Evolutionary conservation across 1,139 yeast species (phyloP).

Genomic region (Lodderomyces pseudojiufengensis): DNA sequence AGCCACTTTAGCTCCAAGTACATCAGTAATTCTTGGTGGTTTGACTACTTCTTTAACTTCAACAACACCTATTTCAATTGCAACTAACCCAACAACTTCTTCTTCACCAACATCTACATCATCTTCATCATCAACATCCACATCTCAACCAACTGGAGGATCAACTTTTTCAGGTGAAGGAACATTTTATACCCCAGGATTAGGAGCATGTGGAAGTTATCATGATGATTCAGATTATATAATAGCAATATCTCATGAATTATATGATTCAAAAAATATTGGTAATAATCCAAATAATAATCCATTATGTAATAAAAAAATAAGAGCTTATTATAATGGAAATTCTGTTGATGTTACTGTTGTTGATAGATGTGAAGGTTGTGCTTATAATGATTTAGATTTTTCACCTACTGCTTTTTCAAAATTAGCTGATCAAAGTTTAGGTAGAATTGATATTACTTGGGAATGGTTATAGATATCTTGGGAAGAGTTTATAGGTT

Average conservation of each 20-base stretch:
- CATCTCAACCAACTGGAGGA: slow-evolving; percentile 14
- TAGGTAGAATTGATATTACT: slow-evolving; percentile 42
- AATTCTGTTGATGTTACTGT: slow-evolving; percentile 44
- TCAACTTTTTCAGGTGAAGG: slow-evolving; percentile 44
- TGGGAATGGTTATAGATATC: slow-evolving; percentile 31
- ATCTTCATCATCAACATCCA: slow-evolving; percentile 17
- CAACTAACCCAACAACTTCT: slow-evolving; percentile 20
- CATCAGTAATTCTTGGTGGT: slow-evolving; percentile 13
- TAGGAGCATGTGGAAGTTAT: slow-evolving; percentile 60
- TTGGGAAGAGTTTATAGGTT: no score
- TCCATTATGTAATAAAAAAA: slow-evolving; percentile 42
- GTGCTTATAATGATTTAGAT: slow-evolving; percentile 37
- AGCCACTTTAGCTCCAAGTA: slow-evolving; percentile 13
- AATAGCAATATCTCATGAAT: slow-evolving; percentile 38
- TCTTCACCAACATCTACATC: slow-evolving; percentile 19
- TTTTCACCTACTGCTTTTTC: slow-evolving; percentile 44
- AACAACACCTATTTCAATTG: slow-evolving; percentile 12
- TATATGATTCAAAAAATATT: slow-evolving; percentile 30
- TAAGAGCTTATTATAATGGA: slow-evolving; percentile 36
- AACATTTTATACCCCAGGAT: slow-evolving; percentile 54
- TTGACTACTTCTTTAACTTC: slow-evolving; percentile 14
- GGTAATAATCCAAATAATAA: slow-evolving; percentile 40
- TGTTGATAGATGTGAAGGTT: slow-evolving; percentile 42
- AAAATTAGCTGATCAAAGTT: slow-evolving; percentile 33
- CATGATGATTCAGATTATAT: slow-evolving; percentile 47